Percentiles rank a stretch among this genome's conserved stretches.
phyloP scores from a whole-genome alignment of 306 rosid genomes.

The Cicer cuneatum region DNA sequence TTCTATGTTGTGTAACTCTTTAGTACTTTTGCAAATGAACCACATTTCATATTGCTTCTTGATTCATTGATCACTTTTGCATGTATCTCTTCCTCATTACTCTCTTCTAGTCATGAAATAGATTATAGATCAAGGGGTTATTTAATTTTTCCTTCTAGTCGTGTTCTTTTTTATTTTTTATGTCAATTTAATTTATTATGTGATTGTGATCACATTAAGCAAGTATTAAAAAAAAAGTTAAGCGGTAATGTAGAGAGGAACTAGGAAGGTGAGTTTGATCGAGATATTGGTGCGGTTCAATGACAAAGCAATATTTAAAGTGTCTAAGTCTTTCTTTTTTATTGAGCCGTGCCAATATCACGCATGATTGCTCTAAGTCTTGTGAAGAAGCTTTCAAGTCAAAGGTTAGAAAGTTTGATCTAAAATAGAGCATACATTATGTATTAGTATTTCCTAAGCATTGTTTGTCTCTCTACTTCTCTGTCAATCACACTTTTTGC shows the following conservation, averaged over 20 bases:
- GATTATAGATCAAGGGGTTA: too few species aligned
- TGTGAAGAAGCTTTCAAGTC: not conserved
- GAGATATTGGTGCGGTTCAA: slow-evolving; percentile 99
- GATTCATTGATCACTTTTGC: slow-evolving; percentile 39
- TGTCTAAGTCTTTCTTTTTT: slow-evolving; percentile 58
- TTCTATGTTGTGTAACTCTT: not conserved
- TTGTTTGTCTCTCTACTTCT: too few species aligned
- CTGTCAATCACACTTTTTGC: too few species aligned
- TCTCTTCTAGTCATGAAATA: too few species aligned
- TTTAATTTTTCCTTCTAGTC: too few species aligned
- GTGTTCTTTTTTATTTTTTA: too few species aligned
- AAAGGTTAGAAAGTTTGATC: not conserved
- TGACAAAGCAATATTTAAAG: slow-evolving; percentile 66
- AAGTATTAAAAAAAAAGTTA: not conserved
- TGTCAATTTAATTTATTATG: not conserved
- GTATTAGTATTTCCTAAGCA: too few species aligned
- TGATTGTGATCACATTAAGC: slow-evolving; percentile 11
- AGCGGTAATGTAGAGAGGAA: not conserved
- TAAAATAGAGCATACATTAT: too few species aligned
- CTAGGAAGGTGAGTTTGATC: slow-evolving; percentile 55
- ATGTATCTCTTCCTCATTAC: not conserved
- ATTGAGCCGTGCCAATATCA: slow-evolving; percentile 99
- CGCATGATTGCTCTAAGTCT: slow-evolving; percentile 58
- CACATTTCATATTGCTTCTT: slow-evolving; percentile 22
- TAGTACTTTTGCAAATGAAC: slow-evolving; percentile 11